Base-by-base conservation (phyloP, 2,329 filamentous ascomycete species). In the Curvularia verruculosa region DNA sequence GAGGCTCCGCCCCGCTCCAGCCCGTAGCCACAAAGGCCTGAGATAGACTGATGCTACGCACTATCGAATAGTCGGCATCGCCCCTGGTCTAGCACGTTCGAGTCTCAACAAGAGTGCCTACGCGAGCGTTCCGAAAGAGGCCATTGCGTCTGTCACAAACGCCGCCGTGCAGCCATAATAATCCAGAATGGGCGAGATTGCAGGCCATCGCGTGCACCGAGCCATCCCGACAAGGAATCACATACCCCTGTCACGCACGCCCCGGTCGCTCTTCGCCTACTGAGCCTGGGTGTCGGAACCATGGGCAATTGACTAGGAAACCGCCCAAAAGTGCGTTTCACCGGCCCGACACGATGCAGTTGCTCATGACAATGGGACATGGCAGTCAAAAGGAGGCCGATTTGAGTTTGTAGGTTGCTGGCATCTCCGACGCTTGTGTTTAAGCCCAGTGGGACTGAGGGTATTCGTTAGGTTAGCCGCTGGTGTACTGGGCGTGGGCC, bases 41-140 rank as follows among this genome's bases (percentile, higher is more conserved):
- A 54, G 41, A 60, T 57, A 57, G 49, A 60, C 54, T 50, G 41
- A 51, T 53, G 57, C 45, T 54, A 49, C 57, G 48, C 49, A 53
- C 50, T 57, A 60, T 60, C 46, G 57, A 60, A 53, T 47, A 21
- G 36, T 53, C 41, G 49, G 53, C 49, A 49, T 46, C 37, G 37
- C 49, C 56, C 52, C 56, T 58, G 49, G 56, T 56, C 48, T 56
- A 51, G 52, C 56, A 58, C 34, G 47, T 44, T 47, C 43, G 52
- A 56, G 37, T 49, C 49, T 50, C 57, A 57, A 54, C 54, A 57
- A 57, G 54, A 57, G 13, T 37, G 23, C 12, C n/a, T 53, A 49
- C 45, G 45, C 48, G 43, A 48, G 39, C 26, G 29, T 48, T 26
- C 49, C 46, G 36, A 57, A 53, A 41, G 46, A 57, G 57, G 54